phyloP scores from a whole-genome alignment of 2,329 filamentous ascomycete species.

The Canariomyces notabilis region DNA sequence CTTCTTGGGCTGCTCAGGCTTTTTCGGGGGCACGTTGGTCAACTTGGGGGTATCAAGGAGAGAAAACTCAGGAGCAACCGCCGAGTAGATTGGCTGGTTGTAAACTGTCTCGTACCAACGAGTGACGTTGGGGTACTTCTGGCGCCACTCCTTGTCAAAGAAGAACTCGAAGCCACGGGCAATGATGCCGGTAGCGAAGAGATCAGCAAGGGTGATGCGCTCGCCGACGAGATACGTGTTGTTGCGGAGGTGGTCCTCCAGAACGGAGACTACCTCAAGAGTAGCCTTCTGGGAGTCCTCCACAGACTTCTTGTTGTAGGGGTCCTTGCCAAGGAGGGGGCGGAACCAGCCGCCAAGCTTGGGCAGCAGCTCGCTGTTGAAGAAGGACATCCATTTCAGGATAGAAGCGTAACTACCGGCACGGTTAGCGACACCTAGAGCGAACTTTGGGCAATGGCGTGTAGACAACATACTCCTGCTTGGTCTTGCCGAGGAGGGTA shows the following conservation, averaged over 20 bases:
- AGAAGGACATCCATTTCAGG: slow-evolving; percentile 96
- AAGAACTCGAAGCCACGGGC: slow-evolving; percentile 88
- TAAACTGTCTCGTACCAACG: slow-evolving; percentile 94
- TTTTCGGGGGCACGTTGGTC: slow-evolving; percentile 67
- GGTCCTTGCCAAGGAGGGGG: slow-evolving; percentile 72
- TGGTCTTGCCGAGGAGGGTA: slow-evolving; percentile 97
- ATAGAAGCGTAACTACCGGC: slow-evolving; percentile 76
- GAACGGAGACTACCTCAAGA: slow-evolving; percentile 61
- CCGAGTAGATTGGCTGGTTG: slow-evolving; percentile 88
- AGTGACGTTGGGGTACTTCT: slow-evolving; percentile 74
- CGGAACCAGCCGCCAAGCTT: slow-evolving; percentile 75
- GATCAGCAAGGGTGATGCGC: slow-evolving; percentile 92
- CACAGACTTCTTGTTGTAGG: slow-evolving; percentile 97
- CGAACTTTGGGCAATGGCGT: too few relatives aligned
- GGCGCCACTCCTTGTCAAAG: slow-evolving; percentile 86
- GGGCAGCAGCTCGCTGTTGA: slow-evolving; percentile 80
- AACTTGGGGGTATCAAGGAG: slow-evolving; percentile 79
- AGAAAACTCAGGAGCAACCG: slow-evolving; percentile 67
- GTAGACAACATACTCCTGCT: slow-evolving; percentile 75
- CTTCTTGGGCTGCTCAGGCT: slow-evolving; percentile 66
- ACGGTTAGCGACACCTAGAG: slow-evolving; percentile 6
- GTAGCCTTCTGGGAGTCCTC: slow-evolving; percentile 71
- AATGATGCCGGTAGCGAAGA: slow-evolving; percentile 76
- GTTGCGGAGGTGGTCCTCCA: slow-evolving; percentile 83
- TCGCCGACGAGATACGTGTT: slow-evolving; percentile 98